Base-by-base conservation (phyloP, 129 eudicot genomes). In the Smallanthus sonchifolius region DNA sequence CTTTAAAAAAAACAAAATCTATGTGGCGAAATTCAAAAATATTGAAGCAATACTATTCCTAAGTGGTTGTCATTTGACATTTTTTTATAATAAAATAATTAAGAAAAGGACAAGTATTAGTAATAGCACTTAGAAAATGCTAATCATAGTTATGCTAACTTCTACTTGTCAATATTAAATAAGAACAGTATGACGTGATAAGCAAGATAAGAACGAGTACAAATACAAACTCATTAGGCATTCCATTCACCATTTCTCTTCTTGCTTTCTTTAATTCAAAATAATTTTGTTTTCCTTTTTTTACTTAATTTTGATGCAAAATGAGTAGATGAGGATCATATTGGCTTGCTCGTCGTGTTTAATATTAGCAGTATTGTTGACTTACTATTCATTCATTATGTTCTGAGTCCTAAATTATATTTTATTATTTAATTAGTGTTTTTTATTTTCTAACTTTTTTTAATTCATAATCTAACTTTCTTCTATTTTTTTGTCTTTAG, bases 321-420 rank as follows among this genome's bases (percentile, higher is more conserved):
- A 72, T 35, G 68, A 71, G 45, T 56, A 55, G 42, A 65, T 79
- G 78, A 72, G 44, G 83, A 72, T 67, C 38, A 72, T 67, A 67
- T 51, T 67, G 79, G 70, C 73, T 67, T 65, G 65, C 79, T 80
- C 71, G 70, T 51, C 56, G 79, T 80, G 19, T 65, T 43, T n/a
- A n/a, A n/a, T 66, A 66, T 56, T n/a, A 71, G 70, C 79, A 73
- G 66, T 64, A 6, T 7, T 42, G 4, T 65, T 80, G 75, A 48
- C 79, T 44, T 66, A 73, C 20, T 79, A 80, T 65, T 28, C 44
- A 73, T 67, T 52, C 75, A 67, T 15, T 10, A 61, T 6, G 19
- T 13, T 61, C 19, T 14, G 67, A 61, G 67, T 60, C 42, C 66
- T 2, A 60, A 32, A 55, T 55, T 0, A 24, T 24, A 24, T 45